These are phyloP conservation scores for Cryptococcus sp. DNA, from an alignment of 1,284 basidiomycete species.

Conservation along the genomic window DNA sequence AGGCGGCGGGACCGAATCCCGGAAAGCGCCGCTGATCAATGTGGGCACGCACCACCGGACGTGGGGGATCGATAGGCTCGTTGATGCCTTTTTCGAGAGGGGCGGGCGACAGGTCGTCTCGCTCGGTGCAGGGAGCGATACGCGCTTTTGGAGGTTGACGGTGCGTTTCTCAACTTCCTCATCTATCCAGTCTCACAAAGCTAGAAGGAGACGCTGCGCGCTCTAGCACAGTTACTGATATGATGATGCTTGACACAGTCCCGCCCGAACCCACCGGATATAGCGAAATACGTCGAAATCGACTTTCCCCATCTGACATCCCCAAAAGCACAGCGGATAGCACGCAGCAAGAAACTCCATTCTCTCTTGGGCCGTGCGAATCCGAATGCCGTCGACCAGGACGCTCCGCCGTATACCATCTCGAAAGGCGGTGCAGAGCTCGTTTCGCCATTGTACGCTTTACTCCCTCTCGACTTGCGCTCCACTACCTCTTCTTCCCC, in stretches of 20 bases:
- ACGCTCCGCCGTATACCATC: conserved; percentile 25
- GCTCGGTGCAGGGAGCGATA: conserved; percentile 89
- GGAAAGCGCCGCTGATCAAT: conserved; percentile 80
- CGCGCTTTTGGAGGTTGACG: conserved; percentile 84
- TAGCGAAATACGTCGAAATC: conserved; percentile 72
- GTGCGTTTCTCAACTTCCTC: conserved; percentile 58
- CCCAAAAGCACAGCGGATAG: conserved; percentile 79
- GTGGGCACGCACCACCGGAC: conserved; percentile 89
- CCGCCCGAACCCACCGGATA: conserved; percentile 8
- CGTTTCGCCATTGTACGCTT: conserved; percentile 66
- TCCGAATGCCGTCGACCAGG: background rate
- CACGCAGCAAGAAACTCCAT: conserved; percentile 66
- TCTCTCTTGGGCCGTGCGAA: conserved; percentile 9
- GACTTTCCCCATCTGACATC: conserved; percentile 84
- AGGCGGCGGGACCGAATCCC: background rate
- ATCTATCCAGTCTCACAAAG: background rate
- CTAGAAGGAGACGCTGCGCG: background rate
- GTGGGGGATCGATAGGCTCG: conserved; percentile 74
- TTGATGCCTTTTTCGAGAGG: conserved; percentile 66
- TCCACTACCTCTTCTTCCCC: conserved; percentile 52
- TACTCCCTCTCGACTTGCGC: conserved; percentile 75
- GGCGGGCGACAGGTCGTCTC: conserved; percentile 74
- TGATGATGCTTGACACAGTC: conserved; percentile 13
- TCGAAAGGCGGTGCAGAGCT: conserved; percentile 68
- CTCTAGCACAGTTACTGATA: background rate